Base-by-base conservation (phyloP, 306 rosid genomes). In the Rosa lucieae region DNA sequence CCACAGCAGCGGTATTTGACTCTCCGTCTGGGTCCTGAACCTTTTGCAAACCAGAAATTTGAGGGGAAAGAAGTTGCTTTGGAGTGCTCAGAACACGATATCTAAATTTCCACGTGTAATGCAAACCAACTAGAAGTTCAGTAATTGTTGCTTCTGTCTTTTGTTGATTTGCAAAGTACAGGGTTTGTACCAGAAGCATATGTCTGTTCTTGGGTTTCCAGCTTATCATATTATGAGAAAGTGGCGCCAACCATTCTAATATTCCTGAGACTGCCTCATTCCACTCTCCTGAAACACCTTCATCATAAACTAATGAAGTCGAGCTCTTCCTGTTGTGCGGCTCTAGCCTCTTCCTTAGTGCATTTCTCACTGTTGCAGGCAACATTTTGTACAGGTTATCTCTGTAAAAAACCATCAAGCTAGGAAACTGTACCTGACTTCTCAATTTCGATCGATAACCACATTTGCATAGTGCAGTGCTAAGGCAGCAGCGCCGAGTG, bases 171-270 rank as follows among this genome's bases (percentile, higher is more conserved):
- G 62, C 62, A 55, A 55, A 55, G 26, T 53, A 53, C 2, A 18
- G 23, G 6, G 59, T 53, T 53, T 53, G 1, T 0, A 53, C 59
- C 59, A 53, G 23, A 53, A 6, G 21, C 59, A 53, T 21, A 6
- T 18, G 2, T 2, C 59, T 5, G 21, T 92, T 88, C 51, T 89
- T 87, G 90, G 89, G 37, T 32, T 32, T 32, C 49, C 49, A 46
- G 11, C 49, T 46, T 46, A 46, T 46, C 49, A 40, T 95, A 87
- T 88, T 92, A 69, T 95, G 99, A 73, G 98, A 96, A 68, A 95
- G 92, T 20, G 99, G 99, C 12, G 92, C 97, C 78, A 92, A 76
- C 99, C 99, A 95, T 82, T 95, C 98, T 70, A 95, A 81, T 78
- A 93, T 89, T 47, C 81, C 98, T 68, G 91, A 89, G n/a, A 52